Conservation (phyloP, 176 grass and related monocot genomes). For the Cocos nucifera region DNA sequence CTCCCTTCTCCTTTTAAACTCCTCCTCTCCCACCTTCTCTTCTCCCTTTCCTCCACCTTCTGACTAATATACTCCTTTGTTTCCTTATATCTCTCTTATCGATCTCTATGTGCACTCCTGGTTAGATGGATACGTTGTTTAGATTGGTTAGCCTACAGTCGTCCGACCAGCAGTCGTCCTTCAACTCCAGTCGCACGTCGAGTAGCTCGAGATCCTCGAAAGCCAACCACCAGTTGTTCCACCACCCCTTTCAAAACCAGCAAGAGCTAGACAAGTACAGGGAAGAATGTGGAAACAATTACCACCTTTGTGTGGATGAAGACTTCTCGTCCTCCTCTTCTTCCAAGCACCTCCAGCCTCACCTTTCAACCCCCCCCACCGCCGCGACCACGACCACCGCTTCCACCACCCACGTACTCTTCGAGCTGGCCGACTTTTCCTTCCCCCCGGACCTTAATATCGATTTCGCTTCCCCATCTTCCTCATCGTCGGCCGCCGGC, state of each 20-base stretch:
- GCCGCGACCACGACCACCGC: slow-evolving; percentile 28
- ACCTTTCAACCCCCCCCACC: slow-evolving; percentile 39
- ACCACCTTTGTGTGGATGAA: slow-evolving; percentile 95
- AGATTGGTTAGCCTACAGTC: slow-evolving; percentile 90
- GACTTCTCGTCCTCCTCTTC: slow-evolving; percentile 97
- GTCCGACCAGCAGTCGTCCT: slow-evolving; percentile 71
- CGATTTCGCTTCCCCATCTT: slow-evolving; percentile 80
- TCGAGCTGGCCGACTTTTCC: slow-evolving; percentile 66
- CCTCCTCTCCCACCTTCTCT: neutral
- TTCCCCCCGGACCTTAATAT: slow-evolving; percentile 93
- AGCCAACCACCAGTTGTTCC: slow-evolving; percentile 14
- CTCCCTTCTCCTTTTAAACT: neutral
- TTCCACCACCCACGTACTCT: slow-evolving; percentile 49
- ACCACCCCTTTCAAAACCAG: slow-evolving; percentile 32
- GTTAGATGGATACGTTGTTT: slow-evolving; percentile 95
- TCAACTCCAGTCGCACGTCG: slow-evolving; percentile 81
- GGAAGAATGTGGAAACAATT: slow-evolving; percentile 88
- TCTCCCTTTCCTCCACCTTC: neutral
- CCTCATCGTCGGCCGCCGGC: slow-evolving; percentile 37
- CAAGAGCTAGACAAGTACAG: slow-evolving; percentile 37
- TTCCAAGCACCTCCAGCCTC: slow-evolving; percentile 55
- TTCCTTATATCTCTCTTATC: neutral
- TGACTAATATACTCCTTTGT: neutral
- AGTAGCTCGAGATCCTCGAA: slow-evolving; percentile 60
- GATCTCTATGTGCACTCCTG: slow-evolving; percentile 13